A percentile compares a stretch with the other conserved stretches of the same genome.
These are phyloP conservation scores for Neofusicoccum laricinum DNA, from an alignment of 2,329 filamentous ascomycete genomes.

Conservation along the genomic window DNA sequence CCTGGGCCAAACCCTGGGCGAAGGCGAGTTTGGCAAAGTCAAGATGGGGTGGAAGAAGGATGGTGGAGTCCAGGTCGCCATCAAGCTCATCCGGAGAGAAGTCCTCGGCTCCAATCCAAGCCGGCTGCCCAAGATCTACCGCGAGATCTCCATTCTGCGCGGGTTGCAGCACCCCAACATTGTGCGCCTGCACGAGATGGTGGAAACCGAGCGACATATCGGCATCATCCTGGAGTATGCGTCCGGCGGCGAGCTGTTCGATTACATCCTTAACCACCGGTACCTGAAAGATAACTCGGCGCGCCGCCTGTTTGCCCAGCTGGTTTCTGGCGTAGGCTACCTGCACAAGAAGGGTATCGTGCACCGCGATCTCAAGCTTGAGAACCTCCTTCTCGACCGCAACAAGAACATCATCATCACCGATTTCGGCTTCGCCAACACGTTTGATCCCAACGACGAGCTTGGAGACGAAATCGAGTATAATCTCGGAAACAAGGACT, in stretches of 20 bases:
- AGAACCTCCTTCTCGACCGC: constrained; percentile 90
- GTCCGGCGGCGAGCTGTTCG: constrained; percentile 94
- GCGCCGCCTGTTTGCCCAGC: constrained; percentile 86
- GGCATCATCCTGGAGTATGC: constrained; percentile 98
- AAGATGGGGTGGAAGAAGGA: constrained; percentile 98
- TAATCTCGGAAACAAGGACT: constrained; percentile 81
- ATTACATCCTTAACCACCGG: constrained; percentile 95
- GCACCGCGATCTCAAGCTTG: constrained; percentile 92
- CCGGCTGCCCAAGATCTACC: constrained; percentile 92
- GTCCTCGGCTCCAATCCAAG: constrained; percentile 83
- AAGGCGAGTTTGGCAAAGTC: constrained; percentile 98
- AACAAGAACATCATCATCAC: constrained; percentile 99
- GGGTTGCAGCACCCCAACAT: constrained; percentile 94
- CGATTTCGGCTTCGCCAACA: constrained; percentile 98
- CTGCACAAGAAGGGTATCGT: constrained; percentile 98
- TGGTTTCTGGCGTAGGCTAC: constrained; percentile 95
- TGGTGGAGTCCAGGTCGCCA: constrained; percentile 87
- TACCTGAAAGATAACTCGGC: constrained; percentile 94
- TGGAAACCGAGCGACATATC: constrained; percentile 94
- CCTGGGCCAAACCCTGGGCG: constrained; percentile 90
- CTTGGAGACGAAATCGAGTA: constrained; percentile 87
- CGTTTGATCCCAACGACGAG: constrained; percentile 86
- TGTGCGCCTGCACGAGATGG: constrained; percentile 95
- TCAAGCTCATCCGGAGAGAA: constrained; percentile 95
- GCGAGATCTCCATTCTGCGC: constrained; percentile 87